Percentiles rank a stretch among this genome's conserved stretches.
Evolutionary conservation across 179 eudicot genomes (phyloP).

Genomic region (Gypsophila paniculata): DNA sequence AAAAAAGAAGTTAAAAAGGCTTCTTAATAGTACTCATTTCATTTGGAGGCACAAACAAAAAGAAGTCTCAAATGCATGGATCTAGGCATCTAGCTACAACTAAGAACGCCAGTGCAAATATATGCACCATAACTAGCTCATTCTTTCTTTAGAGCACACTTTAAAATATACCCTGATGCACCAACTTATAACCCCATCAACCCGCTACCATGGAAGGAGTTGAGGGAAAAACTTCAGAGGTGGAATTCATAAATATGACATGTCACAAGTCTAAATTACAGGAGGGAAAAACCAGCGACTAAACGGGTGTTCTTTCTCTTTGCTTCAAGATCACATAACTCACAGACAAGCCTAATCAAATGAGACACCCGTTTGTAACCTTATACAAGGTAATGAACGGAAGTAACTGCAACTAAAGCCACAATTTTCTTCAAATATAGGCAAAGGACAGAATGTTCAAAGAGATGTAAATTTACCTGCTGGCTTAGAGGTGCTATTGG

Average conservation of each 20-base stretch:
- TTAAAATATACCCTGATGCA: neutral
- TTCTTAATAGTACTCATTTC: neutral
- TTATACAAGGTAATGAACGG: too few relatives aligned
- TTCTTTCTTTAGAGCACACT: neutral
- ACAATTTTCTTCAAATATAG: neutral
- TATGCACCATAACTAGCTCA: neutral
- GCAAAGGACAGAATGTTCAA: neutral
- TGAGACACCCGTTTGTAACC: too few relatives aligned
- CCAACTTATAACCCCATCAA: neutral
- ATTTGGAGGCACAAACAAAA: neutral
- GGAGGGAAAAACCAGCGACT: too few relatives aligned
- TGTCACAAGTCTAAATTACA: too few relatives aligned
- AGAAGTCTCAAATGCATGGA: neutral
- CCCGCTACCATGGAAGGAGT: neutral
- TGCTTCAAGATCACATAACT: neutral
- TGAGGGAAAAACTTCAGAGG: neutral
- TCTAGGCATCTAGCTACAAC: neutral
- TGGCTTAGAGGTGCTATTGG: conserved; percentile 97
- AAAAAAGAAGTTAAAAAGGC: neutral
- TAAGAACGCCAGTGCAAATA: neutral
- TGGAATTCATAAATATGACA: neutral
- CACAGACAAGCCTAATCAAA: neutral
- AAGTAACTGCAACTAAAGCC: neutral
- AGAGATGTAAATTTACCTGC: conserved; percentile 51
- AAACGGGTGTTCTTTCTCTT: too few relatives aligned